Conservation (phyloP, 768 basidiomycete genomes). For the Kwoniella dejecticola region DNA sequence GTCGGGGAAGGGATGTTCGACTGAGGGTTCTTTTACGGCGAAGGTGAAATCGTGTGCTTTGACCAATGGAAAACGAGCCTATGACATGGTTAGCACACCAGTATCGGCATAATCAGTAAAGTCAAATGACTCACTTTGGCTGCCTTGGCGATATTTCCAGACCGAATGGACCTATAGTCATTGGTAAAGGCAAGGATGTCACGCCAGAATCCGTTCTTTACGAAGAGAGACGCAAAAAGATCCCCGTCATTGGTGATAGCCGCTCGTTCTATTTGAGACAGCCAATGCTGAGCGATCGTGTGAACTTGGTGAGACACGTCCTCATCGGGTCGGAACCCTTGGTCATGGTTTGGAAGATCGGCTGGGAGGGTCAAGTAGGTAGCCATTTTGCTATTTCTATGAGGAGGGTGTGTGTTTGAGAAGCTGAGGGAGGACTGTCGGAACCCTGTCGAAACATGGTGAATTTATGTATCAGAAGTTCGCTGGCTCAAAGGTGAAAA, state of each 20-base stretch:
- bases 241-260: conserved; percentile 25
- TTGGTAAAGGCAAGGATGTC: conserved; percentile 45
- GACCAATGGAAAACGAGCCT: conserved; percentile 35
- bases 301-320: conserved; percentile 37
- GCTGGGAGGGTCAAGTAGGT: conserved; percentile 24
- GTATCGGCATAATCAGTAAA: background rate
- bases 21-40: conserved; percentile 14
- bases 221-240: conserved; percentile 32
- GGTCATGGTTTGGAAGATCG: conserved; percentile 33
- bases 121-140: conserved; percentile 30
- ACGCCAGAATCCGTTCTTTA: conserved; percentile 37
- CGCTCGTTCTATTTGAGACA: conserved; percentile 35
- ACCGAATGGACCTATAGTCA: conserved; percentile 38
- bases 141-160: conserved; percentile 36
- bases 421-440: background rate
- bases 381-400: conserved; percentile 8
- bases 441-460: background rate
- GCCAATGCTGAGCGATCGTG: conserved; percentile 39
- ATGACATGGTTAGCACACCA: background rate
- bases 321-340: conserved; percentile 34
- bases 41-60: conserved; percentile 36
- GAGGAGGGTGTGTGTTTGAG: background rate
- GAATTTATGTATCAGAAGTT: no score
- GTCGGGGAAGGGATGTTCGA: conserved; percentile 38
- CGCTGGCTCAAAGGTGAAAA: no score